Evolutionary conservation across 768 basidiomycete genomes (phyloP).

Genomic region (Mrakia frigida): DNA sequence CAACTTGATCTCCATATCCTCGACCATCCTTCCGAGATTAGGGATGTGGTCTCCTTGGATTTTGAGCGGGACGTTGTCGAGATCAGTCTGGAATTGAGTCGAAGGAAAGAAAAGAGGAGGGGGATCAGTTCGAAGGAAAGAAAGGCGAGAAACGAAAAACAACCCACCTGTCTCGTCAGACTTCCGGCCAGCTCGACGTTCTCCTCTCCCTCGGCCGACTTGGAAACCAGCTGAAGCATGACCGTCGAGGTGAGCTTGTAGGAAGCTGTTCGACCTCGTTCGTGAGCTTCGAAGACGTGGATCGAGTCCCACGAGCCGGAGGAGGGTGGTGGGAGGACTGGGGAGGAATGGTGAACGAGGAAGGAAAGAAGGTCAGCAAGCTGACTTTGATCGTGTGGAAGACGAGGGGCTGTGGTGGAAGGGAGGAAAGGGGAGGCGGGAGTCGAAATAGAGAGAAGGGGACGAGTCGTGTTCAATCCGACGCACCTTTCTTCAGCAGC

Average conservation of each 20-base stretch:
- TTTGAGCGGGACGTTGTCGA: conserved; percentile 69
- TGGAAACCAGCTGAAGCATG: conserved; percentile 81
- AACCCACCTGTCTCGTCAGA: conserved; percentile 88
- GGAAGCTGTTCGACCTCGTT: conserved; percentile 84
- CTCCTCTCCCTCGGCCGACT: conserved; percentile 35
- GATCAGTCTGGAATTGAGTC: conserved; percentile 58
- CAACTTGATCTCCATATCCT: conserved; percentile 99
- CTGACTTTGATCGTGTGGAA: background rate
- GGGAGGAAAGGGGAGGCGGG: background rate
- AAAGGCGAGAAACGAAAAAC: background rate
- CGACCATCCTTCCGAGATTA: conserved; percentile 92
- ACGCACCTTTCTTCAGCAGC: conserved; percentile 80
- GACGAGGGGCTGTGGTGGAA: background rate
- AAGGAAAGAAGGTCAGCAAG: background rate
- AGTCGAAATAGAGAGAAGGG: background rate
- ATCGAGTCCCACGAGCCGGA: conserved; percentile 96
- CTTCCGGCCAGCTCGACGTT: conserved; percentile 84
- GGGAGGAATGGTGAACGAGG: background rate
- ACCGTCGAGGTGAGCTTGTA: conserved; percentile 97
- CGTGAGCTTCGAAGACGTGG: conserved; percentile 92
- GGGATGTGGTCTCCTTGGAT: conserved; percentile 78
- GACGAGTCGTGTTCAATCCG: background rate
- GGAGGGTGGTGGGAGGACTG: conserved; percentile 33
- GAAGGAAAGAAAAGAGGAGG: too few species aligned
- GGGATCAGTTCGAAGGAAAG: background rate